phyloP scores from a whole-genome alignment of 2,329 filamentous ascomycete species.

The Aspergillus viridinutans region DNA sequence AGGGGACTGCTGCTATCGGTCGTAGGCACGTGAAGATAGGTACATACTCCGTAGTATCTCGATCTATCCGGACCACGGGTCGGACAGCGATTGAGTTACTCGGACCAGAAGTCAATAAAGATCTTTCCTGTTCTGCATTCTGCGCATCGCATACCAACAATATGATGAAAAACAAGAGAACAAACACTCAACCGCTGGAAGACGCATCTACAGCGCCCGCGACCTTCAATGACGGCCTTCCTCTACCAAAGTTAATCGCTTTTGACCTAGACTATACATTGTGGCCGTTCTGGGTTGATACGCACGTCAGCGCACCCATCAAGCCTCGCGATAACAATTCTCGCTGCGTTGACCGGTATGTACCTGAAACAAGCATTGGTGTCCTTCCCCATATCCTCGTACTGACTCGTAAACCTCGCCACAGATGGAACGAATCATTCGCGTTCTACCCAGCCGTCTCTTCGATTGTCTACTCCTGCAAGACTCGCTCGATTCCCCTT shows the following conservation, averaged over 20 bases:
- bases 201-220: slow-evolving; percentile 42
- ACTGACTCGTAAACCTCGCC: slow-evolving; percentile 10
- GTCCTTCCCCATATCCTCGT: background rate
- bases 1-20: background rate
- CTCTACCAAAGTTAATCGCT: slow-evolving; percentile 76
- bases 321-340: slow-evolving; percentile 55
- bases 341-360: slow-evolving; percentile 41
- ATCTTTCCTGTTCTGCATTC: background rate
- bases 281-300: slow-evolving; percentile 99
- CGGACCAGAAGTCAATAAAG: background rate
- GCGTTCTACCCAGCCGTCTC: slow-evolving; percentile 69
- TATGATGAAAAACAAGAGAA: slow-evolving; percentile 34
- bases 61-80: background rate
- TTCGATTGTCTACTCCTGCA: slow-evolving; percentile 60
- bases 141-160: background rate
- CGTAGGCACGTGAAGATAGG: background rate
- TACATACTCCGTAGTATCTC: background rate
- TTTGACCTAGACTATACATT: slow-evolving; percentile 98
- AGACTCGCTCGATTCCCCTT: slow-evolving; percentile 52
- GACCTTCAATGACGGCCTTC: slow-evolving; percentile 62
- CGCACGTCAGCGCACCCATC: slow-evolving; percentile 75
- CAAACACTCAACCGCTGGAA: slow-evolving; percentile 31
- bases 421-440: slow-evolving; percentile 60
- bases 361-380: background rate
- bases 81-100: background rate